Evolutionary conservation across 2,329 filamentous ascomycete genomes (phyloP).

Genomic region (Talaromyces sp.): DNA sequence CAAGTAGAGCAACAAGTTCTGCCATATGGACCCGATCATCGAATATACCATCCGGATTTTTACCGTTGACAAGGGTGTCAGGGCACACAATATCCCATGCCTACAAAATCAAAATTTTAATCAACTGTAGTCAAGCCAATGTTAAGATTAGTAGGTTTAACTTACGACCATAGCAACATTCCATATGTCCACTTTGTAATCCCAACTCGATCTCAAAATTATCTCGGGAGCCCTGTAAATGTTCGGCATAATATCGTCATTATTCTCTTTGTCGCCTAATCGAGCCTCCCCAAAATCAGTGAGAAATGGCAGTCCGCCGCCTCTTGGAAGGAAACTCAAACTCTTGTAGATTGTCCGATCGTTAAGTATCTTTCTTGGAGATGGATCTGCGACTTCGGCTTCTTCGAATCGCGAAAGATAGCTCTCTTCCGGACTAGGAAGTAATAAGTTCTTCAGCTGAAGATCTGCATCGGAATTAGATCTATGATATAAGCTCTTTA

Average conservation of each 20-base stretch:
- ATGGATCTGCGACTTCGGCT: conserved; percentile 35
- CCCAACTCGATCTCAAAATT: conserved; percentile 22
- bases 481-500: not conserved
- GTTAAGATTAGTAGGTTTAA: not conserved
- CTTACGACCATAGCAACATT: conserved; percentile 16
- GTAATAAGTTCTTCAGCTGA: not conserved
- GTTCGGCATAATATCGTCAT: conserved; percentile 20
- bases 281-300: conserved; percentile 26
- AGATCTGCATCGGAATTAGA: not conserved
- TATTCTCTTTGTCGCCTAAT: conserved; percentile 19
- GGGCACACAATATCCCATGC: not conserved
- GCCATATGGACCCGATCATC: conserved; percentile 3
- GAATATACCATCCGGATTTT: conserved; percentile 3
- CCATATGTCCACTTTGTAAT: conserved; percentile 23
- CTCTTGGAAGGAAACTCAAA: conserved; percentile 23
- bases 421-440: not conserved
- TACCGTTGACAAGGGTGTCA: not conserved
- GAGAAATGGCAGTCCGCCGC: conserved; percentile 28
- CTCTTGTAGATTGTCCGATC: conserved; percentile 31
- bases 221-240: conserved; percentile 25
- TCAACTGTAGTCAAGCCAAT: too few relatives aligned
- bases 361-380: conserved; percentile 37
- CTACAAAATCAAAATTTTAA: not conserved
- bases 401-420: not conserved
- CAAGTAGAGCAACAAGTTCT: not conserved